Evolutionary conservation across 1,284 basidiomycete species (phyloP).

Genomic region (Moniliella sp.): DNA sequence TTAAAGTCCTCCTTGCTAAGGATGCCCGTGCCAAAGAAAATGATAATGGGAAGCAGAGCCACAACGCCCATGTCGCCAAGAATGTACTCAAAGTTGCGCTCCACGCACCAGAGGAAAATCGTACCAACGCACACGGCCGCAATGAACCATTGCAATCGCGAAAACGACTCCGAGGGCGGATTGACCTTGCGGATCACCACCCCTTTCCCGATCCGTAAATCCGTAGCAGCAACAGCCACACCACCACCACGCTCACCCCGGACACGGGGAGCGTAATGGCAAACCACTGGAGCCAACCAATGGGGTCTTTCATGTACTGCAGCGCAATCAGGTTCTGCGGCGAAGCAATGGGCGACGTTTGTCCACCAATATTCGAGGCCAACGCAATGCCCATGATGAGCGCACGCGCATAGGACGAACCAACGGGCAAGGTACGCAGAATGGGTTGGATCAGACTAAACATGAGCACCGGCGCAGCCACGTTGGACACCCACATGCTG

Average conservation of each 20-base stretch:
- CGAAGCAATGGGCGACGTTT: slow-evolving; percentile 70
- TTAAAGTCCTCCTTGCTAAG: slow-evolving; percentile 54
- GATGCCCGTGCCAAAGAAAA: slow-evolving; percentile 83
- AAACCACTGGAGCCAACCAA: slow-evolving; percentile 87
- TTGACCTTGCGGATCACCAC: slow-evolving; percentile 21
- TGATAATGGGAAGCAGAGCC: slow-evolving; percentile 62
- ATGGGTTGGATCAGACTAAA: slow-evolving; percentile 96
- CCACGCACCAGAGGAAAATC: slow-evolving; percentile 75
- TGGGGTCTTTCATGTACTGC: slow-evolving; percentile 58
- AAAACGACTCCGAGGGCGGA: slow-evolving; percentile 41
- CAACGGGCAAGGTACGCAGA: slow-evolving; percentile 67
- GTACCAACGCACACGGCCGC: slow-evolving; percentile 59
- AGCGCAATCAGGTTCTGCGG: slow-evolving; percentile 93
- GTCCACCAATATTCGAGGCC: slow-evolving; percentile 92
- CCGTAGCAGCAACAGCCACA: slow-evolving; percentile 71
- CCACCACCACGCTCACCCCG: slow-evolving; percentile 56
- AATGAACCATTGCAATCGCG: slow-evolving; percentile 72
- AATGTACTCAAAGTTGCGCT: slow-evolving; percentile 52
- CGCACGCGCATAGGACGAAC: slow-evolving; percentile 66
- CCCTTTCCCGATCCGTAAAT: slow-evolving; percentile 60
- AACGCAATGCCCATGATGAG: slow-evolving; percentile 86
- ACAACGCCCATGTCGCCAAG: slow-evolving; percentile 92
- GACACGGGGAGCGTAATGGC: slow-evolving; percentile 78
- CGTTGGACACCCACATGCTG: slow-evolving; percentile 98
- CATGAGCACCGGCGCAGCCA: slow-evolving; percentile 91